Base-by-base conservation (phyloP, 2,329 filamentous ascomycete genomes). In the Amphichorda felina region DNA sequence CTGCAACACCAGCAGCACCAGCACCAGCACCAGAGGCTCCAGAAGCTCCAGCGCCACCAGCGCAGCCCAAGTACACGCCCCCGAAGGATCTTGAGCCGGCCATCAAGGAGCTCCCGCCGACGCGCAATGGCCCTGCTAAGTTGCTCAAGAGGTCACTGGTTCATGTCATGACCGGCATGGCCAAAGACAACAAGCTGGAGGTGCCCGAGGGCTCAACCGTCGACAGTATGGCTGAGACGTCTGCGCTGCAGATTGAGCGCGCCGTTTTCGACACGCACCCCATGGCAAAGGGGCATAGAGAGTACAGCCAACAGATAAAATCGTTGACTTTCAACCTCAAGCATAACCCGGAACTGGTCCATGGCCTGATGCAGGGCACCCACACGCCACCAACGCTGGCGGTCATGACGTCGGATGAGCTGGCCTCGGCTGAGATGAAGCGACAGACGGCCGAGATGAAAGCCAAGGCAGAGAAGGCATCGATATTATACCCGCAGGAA, bases 361-460 rank as follows among this genome's bases (percentile, higher is more conserved):
- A 79, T 48, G 75, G 81, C 28, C 64, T 98, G 36, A 64, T 96
- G n/a, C 72, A 73, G 41, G 74, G 76, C 35, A 75, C 70, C 22
- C 64, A 95, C 25, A 75, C 79, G 6, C 76, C 89, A 0, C 66
- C 79, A n/a, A 75, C 76, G 38, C 68, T 98, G 31, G 83, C 85
- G n/a, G 73, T 74, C 35, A 95, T 98, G 91, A 79, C 76, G 11
- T 75, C 82, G 2, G 83, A 91, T 50, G 85, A 95, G 50, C 84
- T 98, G 68, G 87, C 87, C 2, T 94, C 84, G 38, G 83, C 93
- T 44, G 88, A 96, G 54, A 70, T 88, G 50, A 86, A 94, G 54
- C 71, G 71, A 19, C 74, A 86, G 53, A 81, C 75, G 17, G 82
- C 82, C 13, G 75, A 79, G 46, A 78, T 89, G 68, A 82, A 82